phyloP scores from a whole-genome alignment of 768 basidiomycete genomes.

The Tylopilus subfusipes region DNA sequence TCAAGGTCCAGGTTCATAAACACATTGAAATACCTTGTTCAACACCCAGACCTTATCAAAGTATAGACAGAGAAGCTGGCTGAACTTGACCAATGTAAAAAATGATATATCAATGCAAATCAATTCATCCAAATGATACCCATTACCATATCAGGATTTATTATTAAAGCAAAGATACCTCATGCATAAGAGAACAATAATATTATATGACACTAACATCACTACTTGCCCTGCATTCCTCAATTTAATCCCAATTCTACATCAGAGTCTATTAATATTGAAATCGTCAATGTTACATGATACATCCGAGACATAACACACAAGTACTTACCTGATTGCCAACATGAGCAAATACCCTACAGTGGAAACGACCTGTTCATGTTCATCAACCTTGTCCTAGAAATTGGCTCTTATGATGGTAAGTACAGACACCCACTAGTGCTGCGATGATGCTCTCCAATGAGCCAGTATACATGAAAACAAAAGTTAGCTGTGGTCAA shows the following conservation, averaged over 20 bases:
- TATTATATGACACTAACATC: not conserved
- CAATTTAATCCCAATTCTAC: not conserved
- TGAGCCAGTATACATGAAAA: too few relatives aligned
- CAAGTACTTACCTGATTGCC: constrained; percentile 12
- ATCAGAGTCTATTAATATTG: constrained; percentile 3
- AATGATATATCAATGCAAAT: too few relatives aligned
- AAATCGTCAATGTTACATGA: not conserved
- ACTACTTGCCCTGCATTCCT: not conserved
- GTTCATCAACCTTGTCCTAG: not conserved
- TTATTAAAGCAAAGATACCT: not conserved
- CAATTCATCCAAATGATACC: too few relatives aligned
- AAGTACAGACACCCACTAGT: constrained; percentile 41
- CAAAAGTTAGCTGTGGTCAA: too few relatives aligned
- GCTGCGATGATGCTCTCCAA: constrained; percentile 88
- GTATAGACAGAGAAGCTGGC: too few relatives aligned
- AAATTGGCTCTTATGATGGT: too few relatives aligned
- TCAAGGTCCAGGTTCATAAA: too few relatives aligned
- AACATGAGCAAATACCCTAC: constrained; percentile 20
- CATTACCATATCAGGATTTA: too few relatives aligned
- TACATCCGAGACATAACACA: not conserved
- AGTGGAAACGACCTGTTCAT: constrained; percentile 16
- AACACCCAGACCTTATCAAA: too few relatives aligned
- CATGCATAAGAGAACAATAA: not conserved
- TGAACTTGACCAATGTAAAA: too few relatives aligned
- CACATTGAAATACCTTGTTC: too few relatives aligned